Conservation (phyloP, 2,329 filamentous ascomycete genomes). For the Botrytis hyacinthi region DNA sequence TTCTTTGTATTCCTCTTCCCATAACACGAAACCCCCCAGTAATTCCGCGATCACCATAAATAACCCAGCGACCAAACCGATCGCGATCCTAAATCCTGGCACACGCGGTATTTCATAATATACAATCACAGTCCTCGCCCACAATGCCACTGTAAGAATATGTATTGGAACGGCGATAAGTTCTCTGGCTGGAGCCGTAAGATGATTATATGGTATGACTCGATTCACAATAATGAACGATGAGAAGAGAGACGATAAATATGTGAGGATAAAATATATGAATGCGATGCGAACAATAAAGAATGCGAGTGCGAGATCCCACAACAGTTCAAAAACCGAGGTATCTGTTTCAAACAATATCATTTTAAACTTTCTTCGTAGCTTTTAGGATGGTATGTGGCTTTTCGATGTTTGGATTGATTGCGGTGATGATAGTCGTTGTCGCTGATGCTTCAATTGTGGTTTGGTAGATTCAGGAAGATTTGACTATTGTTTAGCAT, state of each 20-base stretch:
- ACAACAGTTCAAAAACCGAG: slow-evolving; percentile 42
- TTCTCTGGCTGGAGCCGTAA: slow-evolving; percentile 27
- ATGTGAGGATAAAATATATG: slow-evolving; percentile 38
- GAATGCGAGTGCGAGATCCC: slow-evolving; percentile 41
- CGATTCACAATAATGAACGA: slow-evolving; percentile 24
- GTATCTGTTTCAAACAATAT: slow-evolving; percentile 39
- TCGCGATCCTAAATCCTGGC: slow-evolving; percentile 36
- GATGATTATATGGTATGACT: slow-evolving; percentile 25
- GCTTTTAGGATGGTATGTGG: background rate
- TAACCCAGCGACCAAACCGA: slow-evolving; percentile 34
- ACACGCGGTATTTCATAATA: slow-evolving; percentile 37
- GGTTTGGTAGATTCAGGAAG: background rate
- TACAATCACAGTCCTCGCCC: slow-evolving; percentile 33
- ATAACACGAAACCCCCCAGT: slow-evolving; percentile 26
- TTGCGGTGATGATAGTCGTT: background rate
- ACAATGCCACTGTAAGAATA: slow-evolving; percentile 30
- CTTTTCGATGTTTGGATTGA: background rate
- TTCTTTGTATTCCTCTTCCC: slow-evolving; percentile 28
- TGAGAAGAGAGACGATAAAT: slow-evolving; percentile 29
- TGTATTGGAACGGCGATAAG: slow-evolving; percentile 24
- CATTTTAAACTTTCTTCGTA: background rate
- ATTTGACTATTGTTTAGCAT: slow-evolving; percentile 1
- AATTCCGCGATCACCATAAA: slow-evolving; percentile 33
- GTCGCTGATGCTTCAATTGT: background rate
- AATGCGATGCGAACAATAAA: slow-evolving; percentile 40